A percentile compares a stretch with the other conserved stretches of the same genome.
Evolutionary conservation across 2,329 filamentous ascomycete species (phyloP).

Genomic region (Xylaria sp.): DNA sequence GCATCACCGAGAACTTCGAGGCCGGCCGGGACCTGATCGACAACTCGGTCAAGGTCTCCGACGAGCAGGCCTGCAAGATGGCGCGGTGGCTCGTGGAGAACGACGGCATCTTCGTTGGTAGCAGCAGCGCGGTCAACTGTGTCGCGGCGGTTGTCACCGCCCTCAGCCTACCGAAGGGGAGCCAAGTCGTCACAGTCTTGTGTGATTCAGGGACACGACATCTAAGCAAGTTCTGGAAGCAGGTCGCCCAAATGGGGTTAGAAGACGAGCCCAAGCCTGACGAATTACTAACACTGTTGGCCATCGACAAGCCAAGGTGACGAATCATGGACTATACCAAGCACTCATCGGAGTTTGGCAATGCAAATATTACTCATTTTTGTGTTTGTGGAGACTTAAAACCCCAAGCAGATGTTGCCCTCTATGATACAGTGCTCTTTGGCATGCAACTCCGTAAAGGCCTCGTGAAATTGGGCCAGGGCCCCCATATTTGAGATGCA

Average conservation of each 20-base stretch:
- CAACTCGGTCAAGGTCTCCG: slow-evolving; percentile 85
- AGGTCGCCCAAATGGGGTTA: slow-evolving; percentile 68
- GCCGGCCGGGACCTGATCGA: slow-evolving; percentile 83
- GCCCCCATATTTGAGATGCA: neutral
- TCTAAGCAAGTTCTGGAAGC: slow-evolving; percentile 83
- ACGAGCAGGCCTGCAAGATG: slow-evolving; percentile 89
- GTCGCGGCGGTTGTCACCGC: slow-evolving; percentile 75
- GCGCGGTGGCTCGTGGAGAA: slow-evolving; percentile 95
- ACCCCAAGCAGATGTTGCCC: slow-evolving; percentile 6
- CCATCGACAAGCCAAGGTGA: slow-evolving; percentile 41
- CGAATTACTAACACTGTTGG: slow-evolving; percentile 55
- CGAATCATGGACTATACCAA: slow-evolving; percentile 1
- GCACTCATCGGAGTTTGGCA: neutral
- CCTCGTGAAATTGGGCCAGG: neutral
- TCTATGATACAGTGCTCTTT: slow-evolving; percentile 20
- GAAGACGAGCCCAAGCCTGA: slow-evolving; percentile 56
- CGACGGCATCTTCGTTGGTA: slow-evolving; percentile 92
- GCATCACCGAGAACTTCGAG: slow-evolving; percentile 92
- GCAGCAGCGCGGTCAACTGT: slow-evolving; percentile 96
- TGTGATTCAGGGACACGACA: slow-evolving; percentile 84
- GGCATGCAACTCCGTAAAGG: slow-evolving; percentile 1
- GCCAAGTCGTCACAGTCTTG: slow-evolving; percentile 77
- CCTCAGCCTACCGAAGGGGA: slow-evolving; percentile 61
- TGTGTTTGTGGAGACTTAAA: neutral
- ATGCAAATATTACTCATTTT: neutral